Evolutionary conservation across 2,329 filamentous ascomycete genomes (phyloP).

Genomic region (Apiospora saccharicola): DNA sequence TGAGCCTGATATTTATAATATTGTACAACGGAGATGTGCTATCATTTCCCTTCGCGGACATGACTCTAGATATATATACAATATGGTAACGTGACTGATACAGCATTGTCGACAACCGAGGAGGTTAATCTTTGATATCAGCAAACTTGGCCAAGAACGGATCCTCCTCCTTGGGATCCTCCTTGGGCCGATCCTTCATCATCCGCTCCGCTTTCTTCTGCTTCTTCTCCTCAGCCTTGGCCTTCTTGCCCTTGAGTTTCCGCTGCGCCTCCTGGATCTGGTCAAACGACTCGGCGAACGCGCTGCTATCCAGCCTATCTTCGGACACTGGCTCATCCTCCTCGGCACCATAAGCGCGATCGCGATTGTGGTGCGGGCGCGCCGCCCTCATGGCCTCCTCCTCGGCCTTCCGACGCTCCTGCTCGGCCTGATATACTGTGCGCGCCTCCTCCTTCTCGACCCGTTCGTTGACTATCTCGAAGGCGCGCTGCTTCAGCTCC

Average conservation of each 20-base stretch:
- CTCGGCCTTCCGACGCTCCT: neutral
- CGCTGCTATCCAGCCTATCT: neutral
- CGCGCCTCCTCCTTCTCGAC: neutral
- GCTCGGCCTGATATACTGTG: neutral
- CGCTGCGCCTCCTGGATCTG: neutral
- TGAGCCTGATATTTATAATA: neutral
- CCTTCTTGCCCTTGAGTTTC: slow-evolving; percentile 21
- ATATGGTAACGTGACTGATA: neutral
- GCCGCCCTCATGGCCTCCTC: neutral
- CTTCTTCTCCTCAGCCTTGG: slow-evolving; percentile 9
- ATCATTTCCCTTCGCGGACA: neutral
- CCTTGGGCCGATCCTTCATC: slow-evolving; percentile 13
- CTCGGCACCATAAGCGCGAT: neutral
- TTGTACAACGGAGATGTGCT: neutral
- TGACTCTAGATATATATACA: neutral
- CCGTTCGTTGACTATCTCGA: neutral
- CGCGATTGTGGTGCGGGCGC: neutral
- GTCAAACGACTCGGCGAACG: neutral
- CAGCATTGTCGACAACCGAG: neutral
- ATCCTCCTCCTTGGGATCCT: neutral
- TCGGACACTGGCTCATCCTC: neutral
- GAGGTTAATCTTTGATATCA: neutral
- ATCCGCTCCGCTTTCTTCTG: slow-evolving; percentile 12
- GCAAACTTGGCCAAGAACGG: neutral
- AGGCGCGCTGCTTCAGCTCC: neutral